Evolutionary conservation across 495 filamentous ascomycete species (phyloP).

Genomic region (Penicillium herquei): DNA sequence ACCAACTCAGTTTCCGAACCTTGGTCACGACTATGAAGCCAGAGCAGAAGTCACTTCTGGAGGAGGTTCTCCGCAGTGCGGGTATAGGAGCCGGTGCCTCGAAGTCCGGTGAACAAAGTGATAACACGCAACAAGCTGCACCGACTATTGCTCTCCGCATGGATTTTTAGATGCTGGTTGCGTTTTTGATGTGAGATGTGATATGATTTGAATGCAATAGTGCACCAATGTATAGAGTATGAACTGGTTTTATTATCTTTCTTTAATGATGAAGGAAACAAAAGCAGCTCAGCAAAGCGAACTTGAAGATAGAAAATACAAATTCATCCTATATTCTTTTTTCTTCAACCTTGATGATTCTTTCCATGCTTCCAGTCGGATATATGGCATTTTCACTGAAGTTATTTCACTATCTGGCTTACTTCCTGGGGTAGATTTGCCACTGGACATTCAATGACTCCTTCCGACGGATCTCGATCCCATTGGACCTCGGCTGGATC

Average conservation of each 20-base stretch:
- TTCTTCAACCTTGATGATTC: too few species aligned
- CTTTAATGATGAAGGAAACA: too few species aligned
- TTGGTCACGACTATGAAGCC: constrained; percentile 71
- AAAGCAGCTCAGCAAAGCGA: too few species aligned
- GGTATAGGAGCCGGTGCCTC: constrained; percentile 34
- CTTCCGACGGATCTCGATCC: constrained; percentile 10
- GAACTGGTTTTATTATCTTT: background rate
- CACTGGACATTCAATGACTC: too few species aligned
- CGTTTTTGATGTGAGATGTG: background rate
- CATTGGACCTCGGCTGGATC: constrained; percentile 8
- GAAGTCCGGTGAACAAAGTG: constrained; percentile 24
- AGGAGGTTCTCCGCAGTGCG: constrained; percentile 73
- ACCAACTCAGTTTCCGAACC: constrained; percentile 70
- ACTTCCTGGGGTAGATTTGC: too few species aligned
- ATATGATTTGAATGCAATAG: constrained; percentile 10
- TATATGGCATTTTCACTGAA: too few species aligned
- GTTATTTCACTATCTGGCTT: too few species aligned
- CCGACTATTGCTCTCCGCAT: constrained; percentile 94
- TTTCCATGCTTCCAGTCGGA: too few species aligned
- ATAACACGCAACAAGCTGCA: constrained; percentile 49
- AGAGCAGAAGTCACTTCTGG: constrained; percentile 72
- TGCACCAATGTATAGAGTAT: constrained; percentile 10
- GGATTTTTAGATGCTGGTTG: constrained; percentile 61
- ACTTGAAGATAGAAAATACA: too few species aligned
- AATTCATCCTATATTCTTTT: too few species aligned